phyloP scores from a whole-genome alignment of 2,329 filamentous ascomycete species.

The Hypoxylon sp. region DNA sequence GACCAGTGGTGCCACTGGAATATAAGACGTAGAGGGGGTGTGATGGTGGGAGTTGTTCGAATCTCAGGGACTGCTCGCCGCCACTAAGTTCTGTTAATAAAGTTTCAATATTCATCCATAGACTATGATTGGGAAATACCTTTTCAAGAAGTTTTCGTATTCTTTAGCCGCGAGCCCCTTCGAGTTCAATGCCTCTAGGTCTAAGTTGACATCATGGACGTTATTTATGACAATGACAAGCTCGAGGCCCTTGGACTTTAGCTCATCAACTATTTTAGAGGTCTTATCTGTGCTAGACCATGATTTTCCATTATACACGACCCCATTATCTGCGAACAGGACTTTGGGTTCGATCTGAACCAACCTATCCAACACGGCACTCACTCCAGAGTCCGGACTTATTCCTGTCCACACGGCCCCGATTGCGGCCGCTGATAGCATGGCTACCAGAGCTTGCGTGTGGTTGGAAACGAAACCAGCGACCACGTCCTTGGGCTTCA shows the following conservation, averaged over 20 bases:
- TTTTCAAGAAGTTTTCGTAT: conserved; percentile 63
- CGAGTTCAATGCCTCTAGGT: conserved; percentile 59
- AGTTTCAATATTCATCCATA: not conserved
- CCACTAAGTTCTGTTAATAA: conserved; percentile 48
- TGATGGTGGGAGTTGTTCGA: conserved; percentile 84
- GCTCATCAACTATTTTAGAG: conserved; percentile 77
- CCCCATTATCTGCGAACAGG: conserved; percentile 89
- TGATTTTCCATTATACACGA: conserved; percentile 90
- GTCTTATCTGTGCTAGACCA: conserved; percentile 88
- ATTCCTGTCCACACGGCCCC: conserved; percentile 95
- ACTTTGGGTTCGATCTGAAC: conserved; percentile 87
- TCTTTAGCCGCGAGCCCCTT: conserved; percentile 61
- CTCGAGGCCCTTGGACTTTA: conserved; percentile 73
- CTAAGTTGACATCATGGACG: conserved; percentile 62
- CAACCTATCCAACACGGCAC: conserved; percentile 89
- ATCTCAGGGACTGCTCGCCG: conserved; percentile 67
- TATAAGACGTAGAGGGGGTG: conserved; percentile 96
- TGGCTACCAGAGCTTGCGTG: conserved; percentile 86
- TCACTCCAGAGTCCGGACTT: conserved; percentile 91
- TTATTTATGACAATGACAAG: conserved; percentile 83
- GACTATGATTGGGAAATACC: conserved; percentile 44
- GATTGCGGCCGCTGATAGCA: conserved; percentile 85
- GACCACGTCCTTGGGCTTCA: conserved; percentile 71
- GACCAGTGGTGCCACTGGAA: conserved; percentile 88
- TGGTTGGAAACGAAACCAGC: conserved; percentile 90